Conservation (phyloP, 1,284 basidiomycete genomes). For the Puccinia coronata region DNA sequence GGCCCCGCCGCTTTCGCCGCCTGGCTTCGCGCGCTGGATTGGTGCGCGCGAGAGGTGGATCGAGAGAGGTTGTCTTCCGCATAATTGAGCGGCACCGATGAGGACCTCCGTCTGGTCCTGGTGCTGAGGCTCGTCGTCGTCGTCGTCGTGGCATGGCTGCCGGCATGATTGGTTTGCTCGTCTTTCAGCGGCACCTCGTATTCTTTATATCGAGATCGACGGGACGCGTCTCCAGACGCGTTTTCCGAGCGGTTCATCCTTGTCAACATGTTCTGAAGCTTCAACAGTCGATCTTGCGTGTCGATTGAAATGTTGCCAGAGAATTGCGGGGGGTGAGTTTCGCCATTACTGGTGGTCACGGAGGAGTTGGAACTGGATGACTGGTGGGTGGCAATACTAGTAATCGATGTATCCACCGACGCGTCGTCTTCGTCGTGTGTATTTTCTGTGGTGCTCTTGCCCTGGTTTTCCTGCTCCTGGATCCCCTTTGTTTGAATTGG, state of each 20-base stretch:
- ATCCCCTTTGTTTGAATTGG: background rate
- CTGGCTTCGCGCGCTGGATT: background rate
- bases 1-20: background rate
- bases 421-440: conserved; percentile 26
- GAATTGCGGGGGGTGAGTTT: background rate
- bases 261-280: conserved; percentile 54
- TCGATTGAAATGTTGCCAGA: conserved; percentile 50
- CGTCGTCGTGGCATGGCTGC: no score
- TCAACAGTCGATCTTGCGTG: conserved; percentile 53
- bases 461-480: background rate
- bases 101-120: conserved; percentile 19
- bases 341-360: conserved; percentile 8
- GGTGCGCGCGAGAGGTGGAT: conserved; percentile 20
- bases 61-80: conserved; percentile 13
- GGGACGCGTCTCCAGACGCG: background rate
- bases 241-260: conserved; percentile 50
- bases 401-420: conserved; percentile 18
- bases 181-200: conserved; percentile 47
- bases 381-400: conserved; percentile 27
- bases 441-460: background rate
- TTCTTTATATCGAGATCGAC: conserved; percentile 15
- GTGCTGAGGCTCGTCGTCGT: background rate
- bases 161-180: background rate
- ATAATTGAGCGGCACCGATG: conserved; percentile 28
- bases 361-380: conserved; percentile 10